Evolutionary conservation across 805 yeast species (phyloP), one percentile per base, ranked within the genome.

Genomic region (Yamadazyma takamatsuzukensis): DNA sequence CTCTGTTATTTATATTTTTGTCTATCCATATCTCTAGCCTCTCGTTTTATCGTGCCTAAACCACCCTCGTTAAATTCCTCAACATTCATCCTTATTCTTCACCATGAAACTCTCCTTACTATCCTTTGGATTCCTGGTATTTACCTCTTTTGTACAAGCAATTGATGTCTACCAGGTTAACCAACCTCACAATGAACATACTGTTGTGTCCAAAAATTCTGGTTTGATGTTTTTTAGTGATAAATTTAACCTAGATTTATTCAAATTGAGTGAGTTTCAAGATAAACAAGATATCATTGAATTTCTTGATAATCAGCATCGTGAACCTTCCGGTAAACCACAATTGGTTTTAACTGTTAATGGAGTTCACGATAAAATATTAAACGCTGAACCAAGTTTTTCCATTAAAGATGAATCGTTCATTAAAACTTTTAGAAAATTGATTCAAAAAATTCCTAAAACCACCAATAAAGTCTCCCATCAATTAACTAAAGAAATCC

Each of bases 181-280:
- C 16, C 25, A 25, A 11, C 23, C 26, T 18, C 13, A 15, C 6
- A 18, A 13, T 21, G 11, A 31, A 16, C 19, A 18, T n/a, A 32
- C 30, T 7, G 21, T 8, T 4, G 14, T 32, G 4, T 23, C 34
- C 4, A 15, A 29, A 7, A 37, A 38, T 16, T 65, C 64, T 30
- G 67, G 74, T 2, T 48, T 61, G 19, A 48, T 63, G 34, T 69
- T 66, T 44, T 59, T 73, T 40, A 69, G 74, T 23, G 75, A 71
- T 42, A 62, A 59, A 35, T 29, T 41, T 27, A 28, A 36, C 14
- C 19, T 29, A 17, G 35, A 38, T 18, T 21, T 35, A 18, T 41
- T 30, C 23, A 41, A 48, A 21, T 34, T 41, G 25, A 29, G 35
- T 25, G 38, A 34, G 21, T 34, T 16, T 21, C n/a, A n/a, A n/a